These are phyloP conservation scores for Sporothrix phasma DNA, from an alignment of 2,329 filamentous ascomycete genomes.

Conservation along the genomic window DNA sequence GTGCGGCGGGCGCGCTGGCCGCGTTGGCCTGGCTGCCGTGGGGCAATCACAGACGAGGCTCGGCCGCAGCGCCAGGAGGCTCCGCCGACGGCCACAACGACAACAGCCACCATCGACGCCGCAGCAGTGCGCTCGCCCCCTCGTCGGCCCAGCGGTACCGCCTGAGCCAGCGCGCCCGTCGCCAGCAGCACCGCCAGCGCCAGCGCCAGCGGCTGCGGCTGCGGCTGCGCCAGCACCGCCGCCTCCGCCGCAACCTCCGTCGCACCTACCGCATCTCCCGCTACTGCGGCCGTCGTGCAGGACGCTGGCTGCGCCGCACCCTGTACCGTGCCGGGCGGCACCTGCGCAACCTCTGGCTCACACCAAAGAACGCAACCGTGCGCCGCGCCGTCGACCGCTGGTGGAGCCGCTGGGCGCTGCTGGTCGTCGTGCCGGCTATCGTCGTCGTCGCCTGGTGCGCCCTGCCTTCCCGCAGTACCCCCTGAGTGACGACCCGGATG, in stretches of 20 bases:
- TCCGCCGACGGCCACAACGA: neutral
- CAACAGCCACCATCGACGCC: neutral
- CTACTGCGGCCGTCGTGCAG: conserved; percentile 26
- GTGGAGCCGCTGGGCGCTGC: conserved; percentile 52
- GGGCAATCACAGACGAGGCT: neutral
- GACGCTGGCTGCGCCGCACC: neutral
- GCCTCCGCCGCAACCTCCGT: neutral
- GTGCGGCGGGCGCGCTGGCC: neutral
- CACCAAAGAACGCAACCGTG: conserved; percentile 49
- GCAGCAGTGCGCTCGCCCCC: neutral
- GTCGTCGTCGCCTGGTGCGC: conserved; percentile 56
- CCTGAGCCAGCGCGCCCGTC: neutral
- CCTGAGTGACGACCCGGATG: conserved; percentile 36
- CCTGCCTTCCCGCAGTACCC: conserved; percentile 54
- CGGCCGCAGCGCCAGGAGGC: neutral
- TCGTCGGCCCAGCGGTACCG: conserved; percentile 7
- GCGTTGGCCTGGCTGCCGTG: neutral
- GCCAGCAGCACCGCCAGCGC: neutral
- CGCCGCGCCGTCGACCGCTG: conserved; percentile 49
- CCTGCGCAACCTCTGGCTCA: conserved; percentile 48
- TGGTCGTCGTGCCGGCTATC: conserved; percentile 51
- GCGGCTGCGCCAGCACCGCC: neutral
- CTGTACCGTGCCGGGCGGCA: conserved; percentile 26
- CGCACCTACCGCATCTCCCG: conserved; percentile 1
- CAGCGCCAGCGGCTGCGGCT: neutral